Base-by-base conservation (phyloP, 495 filamentous ascomycete species). In the Podospora pseudoanserina region DNA sequence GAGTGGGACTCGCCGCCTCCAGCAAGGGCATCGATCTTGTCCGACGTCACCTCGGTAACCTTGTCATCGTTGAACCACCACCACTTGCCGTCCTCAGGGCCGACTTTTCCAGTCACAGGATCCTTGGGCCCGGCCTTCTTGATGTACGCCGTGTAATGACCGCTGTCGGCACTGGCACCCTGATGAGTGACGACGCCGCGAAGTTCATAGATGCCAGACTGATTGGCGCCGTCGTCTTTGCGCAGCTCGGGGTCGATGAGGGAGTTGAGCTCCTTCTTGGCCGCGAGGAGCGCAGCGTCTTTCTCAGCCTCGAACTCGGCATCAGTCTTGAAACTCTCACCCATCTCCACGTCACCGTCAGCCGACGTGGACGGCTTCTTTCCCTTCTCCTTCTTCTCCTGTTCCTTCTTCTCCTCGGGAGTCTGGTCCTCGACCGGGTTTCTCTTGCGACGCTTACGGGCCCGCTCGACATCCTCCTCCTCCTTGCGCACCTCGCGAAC, bases 31-130 rank as follows among this genome's bases (percentile, higher is more conserved):
- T 94, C 90, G 71, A 99, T 96, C 82, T 95, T 96, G 72, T 97
- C 93, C 9, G 86, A 80, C 3, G 94, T 89, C 30, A 99, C 95
- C 79, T 98, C 96, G 54, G 90, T 87, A 13, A 99, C 96, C 78
- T 94, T 96, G 74, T 99, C 96, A 73, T 99, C 95, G 76, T 99
- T 97, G 85, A 99, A 99, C 93, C 95, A 98, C 93, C 95, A 99
- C 95, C 95, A 99, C 71, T 94, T 97, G 65, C 89, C 93, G 70
- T 97, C 93, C 66, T 94, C 90, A 70, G 89, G 88, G 66, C 86
- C 87, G 71, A 88, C 80, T 82, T 91, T 91, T 68, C 88, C 89
- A 4, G 88, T 87, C 65, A 84, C 84, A 7, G 87, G 79, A 68
- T 92, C 90, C 65, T 89, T 79, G 5, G 79, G 76, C 18, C 86